phyloP scores from a whole-genome alignment of 257 asterid genomes.

The Dorcoceras hygrometricum region DNA sequence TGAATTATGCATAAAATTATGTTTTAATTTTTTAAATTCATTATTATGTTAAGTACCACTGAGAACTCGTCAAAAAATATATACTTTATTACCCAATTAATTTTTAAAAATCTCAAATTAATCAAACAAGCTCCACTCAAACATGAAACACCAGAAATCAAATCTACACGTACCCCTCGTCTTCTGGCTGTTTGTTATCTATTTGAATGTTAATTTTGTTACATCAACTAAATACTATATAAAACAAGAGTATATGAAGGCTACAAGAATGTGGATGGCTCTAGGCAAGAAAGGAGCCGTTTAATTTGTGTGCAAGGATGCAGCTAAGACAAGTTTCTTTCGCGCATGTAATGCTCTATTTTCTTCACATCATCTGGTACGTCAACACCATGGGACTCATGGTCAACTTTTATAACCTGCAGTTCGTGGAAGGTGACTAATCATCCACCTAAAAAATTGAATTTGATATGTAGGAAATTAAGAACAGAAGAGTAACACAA shows the following conservation, averaged over 20 bases:
- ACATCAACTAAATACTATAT: too few relatives aligned
- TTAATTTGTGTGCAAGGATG: slow-evolving; percentile 3
- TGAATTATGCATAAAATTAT: too few relatives aligned
- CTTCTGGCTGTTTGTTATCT: too few relatives aligned
- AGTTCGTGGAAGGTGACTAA: background rate
- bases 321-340: slow-evolving; percentile 47
- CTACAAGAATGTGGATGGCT: background rate
- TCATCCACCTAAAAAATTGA: background rate
- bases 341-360: slow-evolving; percentile 56
- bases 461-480: background rate
- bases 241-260: background rate
- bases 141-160: too few relatives aligned
- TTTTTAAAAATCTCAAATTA: too few relatives aligned
- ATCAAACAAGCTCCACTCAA: too few relatives aligned
- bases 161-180: too few relatives aligned
- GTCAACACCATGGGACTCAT: slow-evolving; percentile 74
- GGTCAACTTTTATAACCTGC: slow-evolving; percentile 75
- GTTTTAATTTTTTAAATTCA: too few relatives aligned
- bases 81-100: too few relatives aligned
- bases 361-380: slow-evolving; percentile 62
- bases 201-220: too few relatives aligned
- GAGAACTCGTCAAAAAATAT: too few relatives aligned
- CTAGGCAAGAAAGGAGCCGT: background rate
- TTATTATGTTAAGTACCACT: too few relatives aligned
- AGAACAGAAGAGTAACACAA: slow-evolving; percentile 17